Conservation (phyloP, 192 early-diverging fungal species). For the Rhizophagus sp. region DNA sequence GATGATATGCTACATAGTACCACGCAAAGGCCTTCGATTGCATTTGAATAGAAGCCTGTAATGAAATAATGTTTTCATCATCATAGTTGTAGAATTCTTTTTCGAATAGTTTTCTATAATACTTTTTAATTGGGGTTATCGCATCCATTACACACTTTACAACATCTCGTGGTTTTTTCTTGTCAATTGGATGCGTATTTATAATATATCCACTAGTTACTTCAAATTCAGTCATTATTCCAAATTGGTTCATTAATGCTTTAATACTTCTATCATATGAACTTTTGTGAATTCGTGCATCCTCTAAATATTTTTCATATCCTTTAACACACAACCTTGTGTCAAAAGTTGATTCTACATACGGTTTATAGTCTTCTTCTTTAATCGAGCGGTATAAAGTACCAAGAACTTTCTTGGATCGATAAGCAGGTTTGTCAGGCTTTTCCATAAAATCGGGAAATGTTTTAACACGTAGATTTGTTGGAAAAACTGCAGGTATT, state of each 20-base stretch:
- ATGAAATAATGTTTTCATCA: background rate
- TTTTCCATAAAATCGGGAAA: constrained; percentile 82
- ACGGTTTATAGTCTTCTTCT: constrained; percentile 43
- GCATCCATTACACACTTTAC: constrained; percentile 46
- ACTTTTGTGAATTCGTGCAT: constrained; percentile 42
- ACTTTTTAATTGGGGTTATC: constrained; percentile 33
- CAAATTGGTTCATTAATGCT: constrained; percentile 68
- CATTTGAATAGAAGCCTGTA: constrained; percentile 17
- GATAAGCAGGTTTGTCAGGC: constrained; percentile 48
- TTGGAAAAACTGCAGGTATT: constrained; percentile 44
- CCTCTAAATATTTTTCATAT: constrained; percentile 52
- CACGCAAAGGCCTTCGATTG: constrained; percentile 63
- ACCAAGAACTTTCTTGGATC: constrained; percentile 54
- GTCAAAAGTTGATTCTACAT: constrained; percentile 44
- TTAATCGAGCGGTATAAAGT: constrained; percentile 53
- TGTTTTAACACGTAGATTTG: constrained; percentile 38
- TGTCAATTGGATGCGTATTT: constrained; percentile 32
- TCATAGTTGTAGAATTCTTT: constrained; percentile 34
- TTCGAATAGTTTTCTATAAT: constrained; percentile 52
- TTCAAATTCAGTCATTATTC: constrained; percentile 47
- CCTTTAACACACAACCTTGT: constrained; percentile 45
- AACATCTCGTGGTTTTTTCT: constrained; percentile 53
- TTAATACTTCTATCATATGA: constrained; percentile 57
- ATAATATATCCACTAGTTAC: constrained; percentile 42
- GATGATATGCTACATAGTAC: constrained; percentile 73